Evolutionary conservation across 2,329 filamentous ascomycete genomes (phyloP), one percentile per base, ranked within the genome.

Genomic region (Rutstroemia sp.): DNA sequence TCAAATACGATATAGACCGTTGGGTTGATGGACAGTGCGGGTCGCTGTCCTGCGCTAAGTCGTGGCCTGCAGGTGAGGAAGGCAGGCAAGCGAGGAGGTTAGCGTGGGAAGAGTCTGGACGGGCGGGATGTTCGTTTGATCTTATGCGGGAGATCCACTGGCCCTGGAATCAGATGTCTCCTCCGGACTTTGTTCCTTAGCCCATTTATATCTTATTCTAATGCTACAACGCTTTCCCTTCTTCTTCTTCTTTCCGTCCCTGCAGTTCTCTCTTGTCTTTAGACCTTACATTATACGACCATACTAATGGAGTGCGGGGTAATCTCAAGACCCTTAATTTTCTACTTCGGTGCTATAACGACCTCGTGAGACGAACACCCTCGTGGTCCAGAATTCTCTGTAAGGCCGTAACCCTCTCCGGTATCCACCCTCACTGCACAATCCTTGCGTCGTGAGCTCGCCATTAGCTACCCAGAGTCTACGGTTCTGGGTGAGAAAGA

Each of bases 121-220:
- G 44, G 39, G 27, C 39, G 23, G 52, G 45, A 23, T 49, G 45
- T 42, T 39, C 30, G 16, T 54, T 54, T 17, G 52, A 54, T 42
- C 34, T 54, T 21, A 54, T 54, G 52, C 23, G 52, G 7, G 52
- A 54, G 37, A 48, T 54, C 49, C 45, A 54, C 39, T 54, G 45
- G 52, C 52, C 52, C 8, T 54, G 52, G 52, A 54, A 49, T 9
- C 52, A 54, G 39, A 54, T 54, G 52, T 54, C 52, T 5, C 34
- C 45, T 14, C 45, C 45, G 23, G 52, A 54, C 16, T 54, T 54
- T 42, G 17, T 49, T 41, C 52, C 52, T 5, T 54, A 37, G 25
- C 14, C n/a, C n/a, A 45, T 45, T 3, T 9, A 45, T 45, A 45
- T 34, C 19, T 42, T 14, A 16, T 14, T 19, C n/a, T 41, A 10